Base-by-base conservation (phyloP, 768 basidiomycete genomes). In the Suillus plorans region DNA sequence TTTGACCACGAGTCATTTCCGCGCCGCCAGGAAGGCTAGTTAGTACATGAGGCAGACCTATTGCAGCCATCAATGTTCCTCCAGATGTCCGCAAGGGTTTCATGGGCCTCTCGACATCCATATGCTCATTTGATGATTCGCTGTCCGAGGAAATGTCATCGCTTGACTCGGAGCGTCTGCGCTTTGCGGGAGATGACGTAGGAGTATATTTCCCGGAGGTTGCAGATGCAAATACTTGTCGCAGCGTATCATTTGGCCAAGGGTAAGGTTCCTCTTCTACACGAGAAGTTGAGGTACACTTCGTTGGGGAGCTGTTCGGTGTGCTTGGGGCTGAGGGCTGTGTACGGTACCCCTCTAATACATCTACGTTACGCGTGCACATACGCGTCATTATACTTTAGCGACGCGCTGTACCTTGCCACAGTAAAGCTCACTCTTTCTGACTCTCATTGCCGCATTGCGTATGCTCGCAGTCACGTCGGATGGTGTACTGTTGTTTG, bases 271-370 rank as follows among this genome's bases (percentile, higher is more conserved):
- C 34, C 65, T 58, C 60, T 28, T 64, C 64, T 64, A 73, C 63
- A 62, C 64, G 59, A 63, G 67, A 57, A 61, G 70, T 61, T 55
- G 70, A 66, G 69, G 67, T 68, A 68, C 70, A 73, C 70, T 77
- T 78, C 68, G 72, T 66, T 67, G 63, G 71, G 63, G 69, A 71
- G n/a, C 69, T 56, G 52, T 64, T 41, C n/a, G 61, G 61, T 28
- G 67, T 65, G 45, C 63, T 63, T 4, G 68, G 66, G 36, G 63
- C 70, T 61, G 75, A 68, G 71, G 61, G 82, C 81, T 66, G 77
- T 73, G 60, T 82, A 80, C 59, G 82, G 78, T 89, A 90, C 63
- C 89, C 89, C 74, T 89, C 84, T 25, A 78, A 78, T 59, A 90
- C 89, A 71, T 78, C 88, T 90, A 67, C 28, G 68, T 62, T 64